A percentile compares a stretch with the other conserved stretches of the same genome.
These are phyloP conservation scores for Penicillium occitanis DNA, from an alignment of 2,329 filamentous ascomycete genomes.

Conservation along the genomic window DNA sequence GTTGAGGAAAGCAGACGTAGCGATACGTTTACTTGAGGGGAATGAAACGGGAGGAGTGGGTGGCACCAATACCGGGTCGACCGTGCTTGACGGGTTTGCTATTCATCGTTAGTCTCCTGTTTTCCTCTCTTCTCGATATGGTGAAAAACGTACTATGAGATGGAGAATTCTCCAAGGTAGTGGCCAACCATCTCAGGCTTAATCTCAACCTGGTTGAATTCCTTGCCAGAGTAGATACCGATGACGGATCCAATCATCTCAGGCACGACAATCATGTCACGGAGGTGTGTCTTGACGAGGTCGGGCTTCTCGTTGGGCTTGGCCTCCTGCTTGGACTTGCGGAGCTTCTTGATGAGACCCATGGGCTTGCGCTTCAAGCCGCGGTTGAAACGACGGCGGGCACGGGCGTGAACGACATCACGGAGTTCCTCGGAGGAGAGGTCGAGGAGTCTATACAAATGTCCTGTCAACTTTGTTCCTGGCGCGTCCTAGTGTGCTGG, in stretches of 20 bases:
- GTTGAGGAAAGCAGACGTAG: conserved; percentile 10
- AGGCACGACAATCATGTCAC: conserved; percentile 99
- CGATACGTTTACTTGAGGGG: conserved; percentile 83
- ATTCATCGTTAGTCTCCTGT: conserved; percentile 52
- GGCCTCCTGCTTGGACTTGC: conserved; percentile 98
- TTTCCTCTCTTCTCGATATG: neutral
- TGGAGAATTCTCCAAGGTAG: conserved; percentile 99
- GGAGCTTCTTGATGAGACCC: conserved; percentile 99
- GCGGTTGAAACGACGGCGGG: conserved; percentile 98
- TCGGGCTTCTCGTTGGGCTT: conserved; percentile 99
- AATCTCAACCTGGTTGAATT: conserved; percentile 99
- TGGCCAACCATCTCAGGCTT: conserved; percentile 99
- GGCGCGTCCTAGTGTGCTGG: neutral
- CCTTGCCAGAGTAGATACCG: conserved; percentile 99
- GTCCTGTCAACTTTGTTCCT: conserved; percentile 19
- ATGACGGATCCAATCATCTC: conserved; percentile 99
- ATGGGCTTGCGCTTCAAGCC: conserved; percentile 99
- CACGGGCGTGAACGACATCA: conserved; percentile 98
- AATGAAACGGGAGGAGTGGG: conserved; percentile 99
- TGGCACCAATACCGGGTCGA: conserved; percentile 99
- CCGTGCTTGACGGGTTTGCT: conserved; percentile 99
- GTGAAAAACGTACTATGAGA: conserved; percentile 82
- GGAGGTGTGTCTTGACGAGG: conserved; percentile 98
- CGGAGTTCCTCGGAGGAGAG: conserved; percentile 98
- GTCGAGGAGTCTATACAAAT: conserved; percentile 78